Evolutionary conservation across 345 rosid species (phyloP).

Genomic region (Salix koriyanagi): DNA sequence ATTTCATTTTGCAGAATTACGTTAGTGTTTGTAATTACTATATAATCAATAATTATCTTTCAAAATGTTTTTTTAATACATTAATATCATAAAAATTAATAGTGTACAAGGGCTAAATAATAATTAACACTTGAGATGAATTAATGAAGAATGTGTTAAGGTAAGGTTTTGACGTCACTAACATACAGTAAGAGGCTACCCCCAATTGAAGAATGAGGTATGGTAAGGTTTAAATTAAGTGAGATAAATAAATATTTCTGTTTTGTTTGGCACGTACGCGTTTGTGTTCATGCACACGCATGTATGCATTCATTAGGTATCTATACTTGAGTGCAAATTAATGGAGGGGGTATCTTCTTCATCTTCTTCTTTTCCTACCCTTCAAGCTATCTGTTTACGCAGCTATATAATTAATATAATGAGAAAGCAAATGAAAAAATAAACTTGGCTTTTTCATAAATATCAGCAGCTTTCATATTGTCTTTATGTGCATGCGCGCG

Average conservation of each 20-base stretch:
- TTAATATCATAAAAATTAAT: too few relatives aligned
- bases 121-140: neutral
- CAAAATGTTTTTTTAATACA: too few relatives aligned
- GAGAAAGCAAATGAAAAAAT: constrained; percentile 3
- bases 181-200: neutral
- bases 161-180: constrained; percentile 12
- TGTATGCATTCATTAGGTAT: neutral
- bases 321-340: neutral
- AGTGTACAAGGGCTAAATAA: too few relatives aligned
- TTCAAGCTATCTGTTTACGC: neutral
- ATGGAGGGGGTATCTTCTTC: neutral
- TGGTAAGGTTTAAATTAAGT: too few relatives aligned
- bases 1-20: constrained; percentile 27
- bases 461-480: neutral
- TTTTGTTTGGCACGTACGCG: neutral
- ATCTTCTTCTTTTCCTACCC: neutral
- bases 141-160: neutral
- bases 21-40: too few relatives aligned
- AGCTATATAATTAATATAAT: neutral
- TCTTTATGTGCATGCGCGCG: too few relatives aligned
- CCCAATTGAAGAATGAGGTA: neutral
- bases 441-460: neutral
- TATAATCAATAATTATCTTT: too few relatives aligned
- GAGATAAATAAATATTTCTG: neutral
- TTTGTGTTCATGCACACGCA: neutral